Conservation (phyloP, 352 stramenopile genomes). For the Phytophthora hybrid region DNA sequence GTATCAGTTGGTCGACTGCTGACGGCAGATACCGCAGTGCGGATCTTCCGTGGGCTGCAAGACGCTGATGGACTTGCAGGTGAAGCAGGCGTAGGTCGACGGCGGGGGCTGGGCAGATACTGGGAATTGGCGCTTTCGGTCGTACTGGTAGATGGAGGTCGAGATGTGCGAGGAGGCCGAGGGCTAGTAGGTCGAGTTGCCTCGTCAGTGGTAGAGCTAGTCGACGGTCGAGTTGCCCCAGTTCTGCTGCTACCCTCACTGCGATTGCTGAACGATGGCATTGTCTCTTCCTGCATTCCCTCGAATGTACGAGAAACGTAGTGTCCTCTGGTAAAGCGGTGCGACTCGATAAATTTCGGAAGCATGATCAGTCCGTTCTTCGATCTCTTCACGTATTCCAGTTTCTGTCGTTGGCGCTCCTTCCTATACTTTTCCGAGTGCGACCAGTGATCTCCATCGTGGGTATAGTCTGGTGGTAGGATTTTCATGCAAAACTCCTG, state of each 20-base stretch:
- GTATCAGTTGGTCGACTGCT: constrained; percentile 6
- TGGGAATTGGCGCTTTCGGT: constrained; percentile 2
- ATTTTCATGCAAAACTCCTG: constrained; percentile 85
- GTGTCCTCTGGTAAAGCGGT: constrained; percentile 60
- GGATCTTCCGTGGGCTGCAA: constrained; percentile 44
- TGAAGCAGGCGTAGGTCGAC: constrained; percentile 9
- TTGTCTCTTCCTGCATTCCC: constrained; percentile 45
- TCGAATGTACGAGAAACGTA: constrained; percentile 53
- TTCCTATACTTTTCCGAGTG: constrained; percentile 70
- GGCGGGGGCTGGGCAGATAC: constrained; percentile 20
- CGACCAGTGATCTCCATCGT: constrained; percentile 81
- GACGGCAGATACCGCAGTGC: background rate
- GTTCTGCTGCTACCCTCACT: constrained; percentile 16
- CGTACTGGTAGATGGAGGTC: constrained; percentile 11
- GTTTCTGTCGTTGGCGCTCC: constrained; percentile 49
- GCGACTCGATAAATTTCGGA: constrained; percentile 66
- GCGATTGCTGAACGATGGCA: constrained; percentile 3
- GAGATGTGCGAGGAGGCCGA: constrained; percentile 24
- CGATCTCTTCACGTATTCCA: constrained; percentile 71
- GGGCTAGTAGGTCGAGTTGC: constrained; percentile 32
- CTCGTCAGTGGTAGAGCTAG: constrained; percentile 23
- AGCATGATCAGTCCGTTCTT: constrained; percentile 73
- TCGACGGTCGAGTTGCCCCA: constrained; percentile 15
- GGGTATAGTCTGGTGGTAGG: constrained; percentile 81
- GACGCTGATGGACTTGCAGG: constrained; percentile 11